phyloP scores from a whole-genome alignment of 78 protist genomes.

The Pigoraptor vietnamica region DNA sequence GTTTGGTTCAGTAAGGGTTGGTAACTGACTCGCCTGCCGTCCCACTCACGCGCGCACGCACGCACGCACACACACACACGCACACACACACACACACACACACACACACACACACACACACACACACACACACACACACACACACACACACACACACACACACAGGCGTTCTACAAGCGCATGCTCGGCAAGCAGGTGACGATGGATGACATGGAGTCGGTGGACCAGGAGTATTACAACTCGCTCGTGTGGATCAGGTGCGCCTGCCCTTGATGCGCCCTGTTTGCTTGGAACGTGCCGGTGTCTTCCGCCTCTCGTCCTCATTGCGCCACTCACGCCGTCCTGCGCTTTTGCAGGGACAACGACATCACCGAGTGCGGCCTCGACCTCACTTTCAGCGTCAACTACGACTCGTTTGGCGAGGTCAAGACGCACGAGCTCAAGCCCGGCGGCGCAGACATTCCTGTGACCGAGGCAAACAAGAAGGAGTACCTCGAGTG shows the following conservation, averaged over 20 bases:
- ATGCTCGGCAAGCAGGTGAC: constrained; percentile 66
- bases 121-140: no score
- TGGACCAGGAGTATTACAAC: constrained; percentile 81
- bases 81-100: no score
- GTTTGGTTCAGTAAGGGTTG: no score
- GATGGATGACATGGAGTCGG: constrained; percentile 79
- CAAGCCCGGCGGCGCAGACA: constrained; percentile 30
- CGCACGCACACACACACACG: no score
- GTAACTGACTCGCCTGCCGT: no score
- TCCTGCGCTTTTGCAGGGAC: neutral
- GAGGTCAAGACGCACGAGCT: constrained; percentile 27
- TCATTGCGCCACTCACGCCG: neutral
- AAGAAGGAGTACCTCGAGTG: constrained; percentile 17
- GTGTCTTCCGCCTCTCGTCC: no score
- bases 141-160: no score
- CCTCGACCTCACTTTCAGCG: constrained; percentile 37
- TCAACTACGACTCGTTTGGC: constrained; percentile 23
- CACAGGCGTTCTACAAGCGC: constrained; percentile 92
- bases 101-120: no score
- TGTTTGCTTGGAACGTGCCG: neutral
- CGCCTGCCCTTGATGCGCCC: neutral
- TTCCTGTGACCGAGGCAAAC: constrained; percentile 60
- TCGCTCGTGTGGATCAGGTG: constrained; percentile 67
- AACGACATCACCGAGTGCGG: neutral
- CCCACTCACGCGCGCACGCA: no score